Conservation (phyloP, 2,329 filamentous ascomycete species). For the Paradendryphiella salina region DNA sequence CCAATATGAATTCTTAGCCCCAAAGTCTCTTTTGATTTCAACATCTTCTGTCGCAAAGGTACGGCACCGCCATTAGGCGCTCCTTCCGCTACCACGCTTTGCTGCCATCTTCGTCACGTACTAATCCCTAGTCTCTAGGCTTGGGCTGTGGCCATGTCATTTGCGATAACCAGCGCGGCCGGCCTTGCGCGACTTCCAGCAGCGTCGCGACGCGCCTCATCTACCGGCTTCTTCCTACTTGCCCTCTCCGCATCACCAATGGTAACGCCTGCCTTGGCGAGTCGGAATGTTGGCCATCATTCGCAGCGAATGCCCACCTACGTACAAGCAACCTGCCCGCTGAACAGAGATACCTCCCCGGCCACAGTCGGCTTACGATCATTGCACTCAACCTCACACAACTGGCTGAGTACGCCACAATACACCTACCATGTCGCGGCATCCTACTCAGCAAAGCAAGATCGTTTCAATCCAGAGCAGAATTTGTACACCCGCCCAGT, state of each 20-base stretch:
- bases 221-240: constrained; percentile 37
- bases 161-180: constrained; percentile 38
- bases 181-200: constrained; percentile 26
- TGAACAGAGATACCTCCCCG: constrained; percentile 36
- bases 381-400: constrained; percentile 39
- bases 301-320: constrained; percentile 20
- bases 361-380: constrained; percentile 34
- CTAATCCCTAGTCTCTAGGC: constrained; percentile 34
- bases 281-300: constrained; percentile 21
- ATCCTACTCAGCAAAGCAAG: constrained; percentile 48
- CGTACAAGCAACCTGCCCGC: constrained; percentile 36
- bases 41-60: constrained; percentile 29
- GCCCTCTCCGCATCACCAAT: constrained; percentile 37
- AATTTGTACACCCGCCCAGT: constrained; percentile 44
- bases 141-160: constrained; percentile 46
- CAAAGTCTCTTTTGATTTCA: constrained; percentile 32
- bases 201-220: constrained; percentile 30
- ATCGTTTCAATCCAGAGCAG: constrained; percentile 42
- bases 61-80: constrained; percentile 28
- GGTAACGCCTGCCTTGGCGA: constrained; percentile 29
- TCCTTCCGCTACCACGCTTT: constrained; percentile 4
- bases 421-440: constrained; percentile 48
- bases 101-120: constrained; percentile 8
- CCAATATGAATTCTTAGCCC: constrained; percentile 37
- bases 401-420: constrained; percentile 31